Base-by-base conservation (phyloP, 2,329 filamentous ascomycete genomes). In the Elsinoe fawcettii region DNA sequence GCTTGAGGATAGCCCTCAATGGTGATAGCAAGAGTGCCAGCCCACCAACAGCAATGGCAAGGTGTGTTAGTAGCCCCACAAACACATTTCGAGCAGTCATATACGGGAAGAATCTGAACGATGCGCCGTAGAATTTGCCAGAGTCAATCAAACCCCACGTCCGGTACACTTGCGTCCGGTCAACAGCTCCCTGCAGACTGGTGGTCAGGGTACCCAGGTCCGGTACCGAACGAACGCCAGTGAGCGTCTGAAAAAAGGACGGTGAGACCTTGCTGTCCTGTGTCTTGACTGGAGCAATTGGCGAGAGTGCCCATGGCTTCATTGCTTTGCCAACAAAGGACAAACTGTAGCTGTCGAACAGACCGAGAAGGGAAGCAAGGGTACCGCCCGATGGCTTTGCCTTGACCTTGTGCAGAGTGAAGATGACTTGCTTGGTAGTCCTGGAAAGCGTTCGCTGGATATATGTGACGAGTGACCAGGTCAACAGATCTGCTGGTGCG, bases 291-390 rank as follows among this genome's bases (percentile, higher is more conserved):
- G 55, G 70, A 67, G 60, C 59, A 49, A 75, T 73, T 27, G 75
- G 75, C 44, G 73, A 77, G 7, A 82, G 70, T 2, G 75, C 73
- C 69, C 76, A 83, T 16, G 78, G 80, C 47, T 74, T 71, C 66
- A 75, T 71, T 27, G 73, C 67, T 57, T 75, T 74, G 16, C 68
- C 66, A 3, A 84, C 63, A 30, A 81, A 71, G n/a, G 65, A 66
- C 5, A 78, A 67, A 62, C 66, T 63, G 70, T 77, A 74, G 62
- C 73, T 63, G 59, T 76, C 76, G 61, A 82, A 74, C 9, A 80
- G 66, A 34, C 74, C 78, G 12, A 96, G 69, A 4, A 84, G 73
- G 0, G 89, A 90, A 36, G 81, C 77, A 5, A 91, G 71, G 5
- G 75, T 84, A 34, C 82, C 82, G 25, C 82, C 82, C 55, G 79